Evolutionary conservation across 768 basidiomycete genomes (phyloP), one percentile per base, ranked within the genome.

Genomic region (Tulasnella calospora): DNA sequence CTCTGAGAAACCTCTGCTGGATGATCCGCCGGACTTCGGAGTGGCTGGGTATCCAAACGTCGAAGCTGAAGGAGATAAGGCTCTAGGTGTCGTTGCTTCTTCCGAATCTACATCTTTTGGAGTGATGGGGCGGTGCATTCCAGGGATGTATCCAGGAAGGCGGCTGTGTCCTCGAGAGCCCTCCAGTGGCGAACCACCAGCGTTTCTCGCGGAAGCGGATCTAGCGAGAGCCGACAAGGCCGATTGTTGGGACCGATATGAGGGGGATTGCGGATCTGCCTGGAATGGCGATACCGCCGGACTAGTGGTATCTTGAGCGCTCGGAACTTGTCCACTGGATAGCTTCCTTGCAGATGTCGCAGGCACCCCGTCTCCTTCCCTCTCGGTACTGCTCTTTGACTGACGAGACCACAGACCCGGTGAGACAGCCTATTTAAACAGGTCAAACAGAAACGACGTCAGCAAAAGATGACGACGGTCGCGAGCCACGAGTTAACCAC

Each of bases 101-200:
- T 94, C 93, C 38, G 87, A 82, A 71, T 94, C 94, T 77, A 85
- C 81, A 80, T 93, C 92, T 77, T 90, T 91, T n/a, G 94, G 94
- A 8, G 94, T 95, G 92, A 95, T 94, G 23, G 94, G 94, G 57
- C 94, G 87, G 30, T 92, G 92, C 94, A 95, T 95, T 15, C 94
- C 94, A 33, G 94, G 94, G 78, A 94, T 90, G 84, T 95, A 95
- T 19, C 94, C 94, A 76, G 94, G 94, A 30, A 93, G 82, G 55
- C 89, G 87, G 38, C 71, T 12, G 33, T 71, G 70, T 41, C 33
- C 44, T 46, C 71, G 27, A 67, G 61, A 6, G 30, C 23, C 61
- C 33, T 27, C 61, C 2, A 27, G 61, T 30, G 61, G 61, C 21
- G 61, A 67, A 7, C 33, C 30, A 12, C 61, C 61, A 35, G 33